Evolutionary conservation across 2,329 filamentous ascomycete genomes (phyloP), one percentile per base, ranked within the genome.

Genomic region (Boeremia lycopersici): DNA sequence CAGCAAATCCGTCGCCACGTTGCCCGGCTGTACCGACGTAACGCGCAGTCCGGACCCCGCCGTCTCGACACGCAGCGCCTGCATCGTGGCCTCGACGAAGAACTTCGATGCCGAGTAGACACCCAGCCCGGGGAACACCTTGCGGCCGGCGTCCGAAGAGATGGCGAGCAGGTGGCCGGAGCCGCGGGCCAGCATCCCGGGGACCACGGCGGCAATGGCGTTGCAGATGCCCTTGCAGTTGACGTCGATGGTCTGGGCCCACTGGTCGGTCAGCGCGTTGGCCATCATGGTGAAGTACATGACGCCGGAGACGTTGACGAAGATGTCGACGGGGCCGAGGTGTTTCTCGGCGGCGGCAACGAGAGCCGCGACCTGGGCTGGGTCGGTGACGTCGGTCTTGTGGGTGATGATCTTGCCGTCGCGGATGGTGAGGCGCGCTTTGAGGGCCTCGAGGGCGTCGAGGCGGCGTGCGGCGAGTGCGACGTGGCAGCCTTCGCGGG

Each of bases 261-360:
- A 93, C 65, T 93, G 87, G 5, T 90, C 88, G 0, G 80, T 84
- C 60, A 89, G 83, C 13, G 79, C 82, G 70, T 92, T 93, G 52
- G 87, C 85, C 90, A 93, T 93, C 86, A 93, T 87, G 49, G 90
- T 93, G 76, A 87, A 93, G 78, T 93, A 93, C 90, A 93, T 93
- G 70, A 93, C 90, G 31, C 90, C 90, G 0, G 90, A 90, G 67
- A 89, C 91, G 35, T 86, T 86, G 44, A 93, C 85, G n/a, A 93
- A 82, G 46, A 93, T 89, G 70, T 93, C 90, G 39, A 93, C 80
- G 0, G 87, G 84, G 0, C 89, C 90, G 0, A 93, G 85, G 62
- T 86, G 78, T 40, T 83, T 80, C 25, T 78, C 78, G 1, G 88
- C 80, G 0, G 82, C 79, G 3, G 76, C 74, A 57, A 93, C 79